These are phyloP conservation scores for Takashimella tepidaria DNA, from an alignment of 1,284 basidiomycete species.

Conservation along the genomic window DNA sequence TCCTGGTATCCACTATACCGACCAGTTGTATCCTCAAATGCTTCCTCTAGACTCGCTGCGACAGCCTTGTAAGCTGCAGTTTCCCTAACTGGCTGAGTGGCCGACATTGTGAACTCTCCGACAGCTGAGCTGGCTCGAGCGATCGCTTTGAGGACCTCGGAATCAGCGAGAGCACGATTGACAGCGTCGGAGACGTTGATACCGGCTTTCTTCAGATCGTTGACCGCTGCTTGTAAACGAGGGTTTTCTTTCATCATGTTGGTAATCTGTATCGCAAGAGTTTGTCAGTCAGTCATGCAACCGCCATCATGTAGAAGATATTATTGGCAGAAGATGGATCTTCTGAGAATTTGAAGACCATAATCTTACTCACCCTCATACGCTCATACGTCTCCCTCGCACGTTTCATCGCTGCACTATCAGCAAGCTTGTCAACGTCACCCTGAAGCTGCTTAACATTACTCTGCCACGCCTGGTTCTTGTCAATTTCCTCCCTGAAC, in stretches of 20 bases:
- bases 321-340: neutral
- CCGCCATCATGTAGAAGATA: neutral
- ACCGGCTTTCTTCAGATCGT: slow-evolving; percentile 81
- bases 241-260: slow-evolving; percentile 98
- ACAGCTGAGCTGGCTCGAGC: slow-evolving; percentile 72
- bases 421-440: slow-evolving; percentile 94
- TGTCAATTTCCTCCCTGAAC: slow-evolving; percentile 82
- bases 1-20: slow-evolving; percentile 93
- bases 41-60: slow-evolving; percentile 82
- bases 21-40: slow-evolving; percentile 74
- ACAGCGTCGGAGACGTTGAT: slow-evolving; percentile 93
- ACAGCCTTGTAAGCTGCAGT: slow-evolving; percentile 92
- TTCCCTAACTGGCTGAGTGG: slow-evolving; percentile 89
- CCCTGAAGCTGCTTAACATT: slow-evolving; percentile 96
- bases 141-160: slow-evolving; percentile 72
- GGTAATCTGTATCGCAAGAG: slow-evolving; percentile 62
- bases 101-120: slow-evolving; percentile 65
- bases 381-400: slow-evolving; percentile 88
- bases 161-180: slow-evolving; percentile 85
- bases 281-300: neutral
- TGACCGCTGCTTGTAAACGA: slow-evolving; percentile 78
- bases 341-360: too few species aligned
- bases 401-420: slow-evolving; percentile 92
- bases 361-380: slow-evolving; percentile 63
- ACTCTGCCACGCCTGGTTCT: slow-evolving; percentile 91